phyloP scores from a whole-genome alignment of 2,329 filamentous ascomycete species.

The Penicillium decumbens region DNA sequence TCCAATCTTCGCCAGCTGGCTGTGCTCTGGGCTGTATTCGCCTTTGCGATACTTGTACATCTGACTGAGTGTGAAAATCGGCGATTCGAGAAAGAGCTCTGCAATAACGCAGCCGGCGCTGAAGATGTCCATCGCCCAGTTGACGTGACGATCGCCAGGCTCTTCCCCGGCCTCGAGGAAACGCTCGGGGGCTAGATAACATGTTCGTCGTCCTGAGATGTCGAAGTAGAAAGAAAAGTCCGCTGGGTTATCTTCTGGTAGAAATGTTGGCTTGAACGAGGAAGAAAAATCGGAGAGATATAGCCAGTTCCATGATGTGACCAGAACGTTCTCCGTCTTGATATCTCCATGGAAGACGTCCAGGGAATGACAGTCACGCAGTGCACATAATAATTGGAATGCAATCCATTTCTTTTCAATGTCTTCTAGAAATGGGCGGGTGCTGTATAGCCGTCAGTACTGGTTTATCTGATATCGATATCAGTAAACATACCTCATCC shows the following conservation, averaged over 20 bases:
- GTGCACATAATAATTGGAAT: slow-evolving; percentile 86
- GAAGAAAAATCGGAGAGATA: slow-evolving; percentile 97
- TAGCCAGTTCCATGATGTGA: slow-evolving; percentile 99
- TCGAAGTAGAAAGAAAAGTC: slow-evolving; percentile 99
- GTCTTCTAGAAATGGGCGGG: slow-evolving; percentile 89
- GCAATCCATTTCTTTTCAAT: slow-evolving; percentile 99
- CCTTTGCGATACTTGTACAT: slow-evolving; percentile 89
- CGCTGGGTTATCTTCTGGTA: slow-evolving; percentile 93
- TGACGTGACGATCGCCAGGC: slow-evolving; percentile 59
- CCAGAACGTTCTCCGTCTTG: slow-evolving; percentile 94
- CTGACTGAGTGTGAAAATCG: slow-evolving; percentile 96
- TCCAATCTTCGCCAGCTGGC: slow-evolving; percentile 77
- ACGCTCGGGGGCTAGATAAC: slow-evolving; percentile 90
- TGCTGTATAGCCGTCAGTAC: slow-evolving; percentile 53
- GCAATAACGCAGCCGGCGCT: slow-evolving; percentile 95
- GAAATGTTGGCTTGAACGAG: slow-evolving; percentile 85
- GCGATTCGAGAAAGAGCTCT: slow-evolving; percentile 88
- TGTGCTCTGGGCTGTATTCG: slow-evolving; percentile 82
- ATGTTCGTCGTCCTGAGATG: slow-evolving; percentile 82
- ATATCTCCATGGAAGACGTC: slow-evolving; percentile 96
- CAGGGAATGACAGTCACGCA: slow-evolving; percentile 83
- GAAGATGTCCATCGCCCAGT: slow-evolving; percentile 98
- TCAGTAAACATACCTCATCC: slow-evolving; percentile 55
- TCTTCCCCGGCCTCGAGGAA: slow-evolving; percentile 70
- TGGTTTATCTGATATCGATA: neutral